Evolutionary conservation across 225 moss, liverwort and hornwort genomes (phyloP), one percentile per base, ranked within the genome.

Genomic region (Asterella californica): DNA sequence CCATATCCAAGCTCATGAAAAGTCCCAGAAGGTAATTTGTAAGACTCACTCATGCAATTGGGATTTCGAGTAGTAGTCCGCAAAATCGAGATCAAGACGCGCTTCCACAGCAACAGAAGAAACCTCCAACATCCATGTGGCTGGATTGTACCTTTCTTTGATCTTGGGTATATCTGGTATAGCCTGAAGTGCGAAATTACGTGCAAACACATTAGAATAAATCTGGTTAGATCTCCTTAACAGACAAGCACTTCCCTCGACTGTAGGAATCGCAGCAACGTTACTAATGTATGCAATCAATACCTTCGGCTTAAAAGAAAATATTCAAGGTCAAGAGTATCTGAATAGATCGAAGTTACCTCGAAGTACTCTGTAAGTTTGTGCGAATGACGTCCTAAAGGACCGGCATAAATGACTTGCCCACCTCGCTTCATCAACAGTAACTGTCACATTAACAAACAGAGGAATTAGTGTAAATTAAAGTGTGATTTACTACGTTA

Each of bases 101-200:
- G 63, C 80, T 74, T 96, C 95, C 64, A 81, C 74, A 45, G 83
- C 76, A 45, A 80, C 50, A 38, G 95, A 75, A 65, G 86, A 89
- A 57, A 95, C 84, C 81, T 95, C 95, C 65, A 95, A 74, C 95
- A 95, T 95, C 95, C 93, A 96, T 0, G 95, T 91, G 0, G 95
- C 95, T 74, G 95, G 95, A 83, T 96, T 96, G 78, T 87, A 83
- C 11, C 92, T 91, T 34, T 93, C 92, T 74, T 85, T 91, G 75
- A 93, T 96, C 55, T 84, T 90, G 2, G 92, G 90, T 6, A 90
- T 83, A 0, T 90, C 93, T 45, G 91, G 87, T 67, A 95, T 74
- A 81, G 90, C 90, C 93, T 94, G 75, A 24, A 12, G 36, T 29
- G 25, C 7, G 65, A 21, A 80, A 49, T 2, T 10, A 6, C 30